Evolutionary conservation across 768 basidiomycete species (phyloP).

Genomic region (Mycena latifolia): DNA sequence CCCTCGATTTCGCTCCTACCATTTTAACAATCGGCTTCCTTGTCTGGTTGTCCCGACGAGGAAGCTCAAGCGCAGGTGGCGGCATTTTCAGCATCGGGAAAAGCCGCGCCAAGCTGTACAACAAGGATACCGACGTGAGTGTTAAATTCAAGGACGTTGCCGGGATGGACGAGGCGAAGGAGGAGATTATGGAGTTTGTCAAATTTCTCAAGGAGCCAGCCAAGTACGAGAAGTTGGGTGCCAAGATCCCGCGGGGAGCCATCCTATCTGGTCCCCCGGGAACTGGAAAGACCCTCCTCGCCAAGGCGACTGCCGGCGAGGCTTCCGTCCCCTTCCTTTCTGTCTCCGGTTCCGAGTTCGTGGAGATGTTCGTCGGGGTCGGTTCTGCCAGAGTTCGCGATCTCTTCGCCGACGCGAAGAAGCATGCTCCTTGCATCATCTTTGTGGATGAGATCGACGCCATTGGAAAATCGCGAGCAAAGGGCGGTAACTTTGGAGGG

Average conservation of each 20-base stretch:
- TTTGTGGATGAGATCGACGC: constrained; percentile 99
- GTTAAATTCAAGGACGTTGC: constrained; percentile 97
- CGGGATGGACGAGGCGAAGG: constrained; percentile 99
- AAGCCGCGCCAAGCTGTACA: constrained; percentile 94
- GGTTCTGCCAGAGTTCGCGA: constrained; percentile 98
- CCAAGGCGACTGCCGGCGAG: constrained; percentile 98
- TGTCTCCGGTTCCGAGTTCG: constrained; percentile 98
- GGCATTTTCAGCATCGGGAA: constrained; percentile 99
- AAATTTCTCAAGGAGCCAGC: constrained; percentile 97
- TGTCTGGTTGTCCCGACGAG: constrained; percentile 87
- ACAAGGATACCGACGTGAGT: constrained; percentile 95
- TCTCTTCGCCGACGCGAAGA: constrained; percentile 97
- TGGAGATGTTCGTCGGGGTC: constrained; percentile 99
- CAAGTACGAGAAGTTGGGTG: constrained; percentile 95
- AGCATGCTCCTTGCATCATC: constrained; percentile 98
- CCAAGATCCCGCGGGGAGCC: constrained; percentile 96
- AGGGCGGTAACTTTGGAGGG: constrained; percentile 80
- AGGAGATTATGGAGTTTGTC: constrained; percentile 99
- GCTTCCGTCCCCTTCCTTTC: constrained; percentile 98
- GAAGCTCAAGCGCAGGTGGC: constrained; percentile 74
- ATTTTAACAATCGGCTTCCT: constrained; percentile 91
- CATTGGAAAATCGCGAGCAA: constrained; percentile 93
- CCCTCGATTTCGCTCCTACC: constrained; percentile 95
- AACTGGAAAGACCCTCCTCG: constrained; percentile 97
- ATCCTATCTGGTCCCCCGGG: constrained; percentile 97